Evolutionary conservation across 2,329 filamentous ascomycete species (phyloP).

Genomic region (Botrytis cinerea): DNA sequence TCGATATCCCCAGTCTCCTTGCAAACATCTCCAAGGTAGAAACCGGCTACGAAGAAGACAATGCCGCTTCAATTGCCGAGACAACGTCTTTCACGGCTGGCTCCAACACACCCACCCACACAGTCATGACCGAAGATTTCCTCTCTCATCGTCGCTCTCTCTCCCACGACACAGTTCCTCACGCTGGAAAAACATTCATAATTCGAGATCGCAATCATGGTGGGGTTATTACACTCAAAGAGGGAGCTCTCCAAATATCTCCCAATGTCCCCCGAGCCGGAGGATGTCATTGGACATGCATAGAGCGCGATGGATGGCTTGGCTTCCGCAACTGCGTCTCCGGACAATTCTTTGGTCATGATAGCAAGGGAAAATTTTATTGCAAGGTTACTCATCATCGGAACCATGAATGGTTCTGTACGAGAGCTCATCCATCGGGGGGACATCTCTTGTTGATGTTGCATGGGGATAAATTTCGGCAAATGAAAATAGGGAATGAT

Average conservation of each 20-base stretch:
- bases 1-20: slow-evolving; percentile 15
- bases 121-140: not conserved
- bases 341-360: slow-evolving; percentile 16
- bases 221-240: not conserved
- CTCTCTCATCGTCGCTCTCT: not conserved
- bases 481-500: slow-evolving; percentile 13
- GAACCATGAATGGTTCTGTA: slow-evolving; percentile 1
- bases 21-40: slow-evolving; percentile 13
- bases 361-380: not conserved
- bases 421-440: slow-evolving; percentile 6
- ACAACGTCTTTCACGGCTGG: not conserved
- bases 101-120: slow-evolving; percentile 13
- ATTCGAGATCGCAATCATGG: slow-evolving; percentile 1
- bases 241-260: not conserved
- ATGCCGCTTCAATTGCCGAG: not conserved
- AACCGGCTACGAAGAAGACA: not conserved
- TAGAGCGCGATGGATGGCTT: slow-evolving; percentile 19
- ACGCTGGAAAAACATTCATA: slow-evolving; percentile 16
- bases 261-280: not conserved
- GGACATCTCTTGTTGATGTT: slow-evolving; percentile 18
- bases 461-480: slow-evolving; percentile 14
- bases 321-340: slow-evolving; percentile 20
- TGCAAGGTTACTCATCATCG: slow-evolving; percentile 8
- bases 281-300: slow-evolving; percentile 17
- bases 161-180: not conserved